Conservation (phyloP, 2,329 filamentous ascomycete genomes). For the Pochonia chlamydosporia region DNA sequence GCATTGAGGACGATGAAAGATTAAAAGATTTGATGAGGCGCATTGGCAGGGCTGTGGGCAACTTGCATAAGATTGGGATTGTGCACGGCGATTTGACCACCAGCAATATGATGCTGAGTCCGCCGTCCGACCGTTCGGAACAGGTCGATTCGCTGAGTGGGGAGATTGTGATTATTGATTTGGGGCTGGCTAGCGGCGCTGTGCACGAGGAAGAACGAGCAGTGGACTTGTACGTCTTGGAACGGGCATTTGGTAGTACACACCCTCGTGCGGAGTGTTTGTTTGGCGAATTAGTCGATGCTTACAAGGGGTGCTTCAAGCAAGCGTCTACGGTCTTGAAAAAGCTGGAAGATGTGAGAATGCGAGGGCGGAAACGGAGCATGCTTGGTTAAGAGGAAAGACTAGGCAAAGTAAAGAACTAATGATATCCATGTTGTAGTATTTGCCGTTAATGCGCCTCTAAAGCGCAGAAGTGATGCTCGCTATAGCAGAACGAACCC, state of each 20-base stretch:
- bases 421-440: neutral
- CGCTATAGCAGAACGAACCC: constrained; percentile 6
- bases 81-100: constrained; percentile 96
- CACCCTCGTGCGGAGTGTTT: constrained; percentile 79
- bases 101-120: constrained; percentile 84
- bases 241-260: constrained; percentile 90
- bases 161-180: constrained; percentile 87
- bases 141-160: constrained; percentile 44
- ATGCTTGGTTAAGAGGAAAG: constrained; percentile 68
- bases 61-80: constrained; percentile 76
- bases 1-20: constrained; percentile 37
- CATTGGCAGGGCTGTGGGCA: constrained; percentile 67
- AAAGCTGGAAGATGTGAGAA: constrained; percentile 83
- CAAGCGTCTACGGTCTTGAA: constrained; percentile 69
- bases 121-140: constrained; percentile 15
- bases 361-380: constrained; percentile 92
- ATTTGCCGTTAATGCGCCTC: neutral
- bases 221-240: constrained; percentile 92
- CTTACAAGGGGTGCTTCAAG: constrained; percentile 70
- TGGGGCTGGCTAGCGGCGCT: constrained; percentile 80
- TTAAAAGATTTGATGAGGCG: constrained; percentile 60
- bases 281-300: constrained; percentile 67
- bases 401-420: neutral
- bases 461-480: constrained; percentile 5
- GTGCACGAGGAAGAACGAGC: constrained; percentile 86